Conservation (phyloP, 1,284 basidiomycete genomes). For the Porogramme epimiltina region DNA sequence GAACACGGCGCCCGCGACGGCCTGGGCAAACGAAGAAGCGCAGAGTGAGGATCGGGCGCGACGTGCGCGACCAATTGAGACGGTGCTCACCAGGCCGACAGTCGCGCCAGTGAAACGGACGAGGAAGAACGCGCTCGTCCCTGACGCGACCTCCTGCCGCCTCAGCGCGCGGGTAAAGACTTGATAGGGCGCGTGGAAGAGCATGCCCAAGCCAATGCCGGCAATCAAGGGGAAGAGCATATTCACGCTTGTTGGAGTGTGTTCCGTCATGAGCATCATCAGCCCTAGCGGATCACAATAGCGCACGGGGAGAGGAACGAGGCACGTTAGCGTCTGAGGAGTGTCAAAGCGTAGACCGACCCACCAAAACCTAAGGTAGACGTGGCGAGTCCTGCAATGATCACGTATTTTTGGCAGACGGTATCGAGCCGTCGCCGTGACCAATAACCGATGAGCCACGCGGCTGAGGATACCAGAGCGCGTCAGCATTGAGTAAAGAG, state of each 20-base stretch:
- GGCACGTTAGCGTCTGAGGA: neutral
- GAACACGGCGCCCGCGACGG: slow-evolving; percentile 75
- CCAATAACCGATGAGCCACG: slow-evolving; percentile 72
- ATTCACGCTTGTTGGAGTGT: slow-evolving; percentile 47
- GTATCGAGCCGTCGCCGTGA: slow-evolving; percentile 59
- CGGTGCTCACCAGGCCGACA: slow-evolving; percentile 63
- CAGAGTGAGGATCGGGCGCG: slow-evolving; percentile 14
- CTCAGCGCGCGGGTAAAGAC: slow-evolving; percentile 67
- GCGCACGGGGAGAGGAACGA: slow-evolving; percentile 4
- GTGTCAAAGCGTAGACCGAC: slow-evolving; percentile 23
- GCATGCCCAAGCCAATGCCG: slow-evolving; percentile 78
- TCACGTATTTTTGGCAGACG: slow-evolving; percentile 62
- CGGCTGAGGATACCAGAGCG: slow-evolving; percentile 37
- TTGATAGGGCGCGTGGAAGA: slow-evolving; percentile 82
- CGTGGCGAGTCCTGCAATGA: slow-evolving; percentile 61
- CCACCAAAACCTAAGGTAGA: slow-evolving; percentile 73
- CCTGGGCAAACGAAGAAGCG: slow-evolving; percentile 49
- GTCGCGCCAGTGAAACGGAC: slow-evolving; percentile 83
- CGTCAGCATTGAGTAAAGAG: slow-evolving; percentile 13
- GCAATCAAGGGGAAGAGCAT: slow-evolving; percentile 62
- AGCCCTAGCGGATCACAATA: slow-evolving; percentile 48
- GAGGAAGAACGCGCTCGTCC: slow-evolving; percentile 82
- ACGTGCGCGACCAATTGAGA: slow-evolving; percentile 9
- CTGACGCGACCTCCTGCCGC: slow-evolving; percentile 68
- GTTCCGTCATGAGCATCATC: slow-evolving; percentile 59